Evolutionary conservation across 768 basidiomycete genomes (phyloP).

Genomic region (Tylopilus intermedius): DNA sequence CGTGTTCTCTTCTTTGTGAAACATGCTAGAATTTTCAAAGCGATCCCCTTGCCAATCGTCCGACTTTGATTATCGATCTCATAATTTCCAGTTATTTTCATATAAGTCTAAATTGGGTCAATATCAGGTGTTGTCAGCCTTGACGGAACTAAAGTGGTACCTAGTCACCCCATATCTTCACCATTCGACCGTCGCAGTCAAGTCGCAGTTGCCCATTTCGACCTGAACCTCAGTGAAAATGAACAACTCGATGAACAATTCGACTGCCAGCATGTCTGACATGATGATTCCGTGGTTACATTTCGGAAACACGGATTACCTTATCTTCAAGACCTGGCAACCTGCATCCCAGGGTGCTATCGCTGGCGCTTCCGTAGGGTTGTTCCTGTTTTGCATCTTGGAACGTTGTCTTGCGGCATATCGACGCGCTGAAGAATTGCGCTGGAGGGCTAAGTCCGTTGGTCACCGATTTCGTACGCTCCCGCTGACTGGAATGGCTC

Average conservation of each 20-base stretch:
- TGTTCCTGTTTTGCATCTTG: slow-evolving; percentile 62
- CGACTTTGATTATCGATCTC: not conserved
- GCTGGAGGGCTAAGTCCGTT: slow-evolving; percentile 58
- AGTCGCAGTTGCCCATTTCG: not conserved
- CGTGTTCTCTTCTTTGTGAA: not conserved
- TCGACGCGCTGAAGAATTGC: slow-evolving; percentile 45
- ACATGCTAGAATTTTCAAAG: not conserved
- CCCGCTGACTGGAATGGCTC: not conserved
- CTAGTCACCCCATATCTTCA: not conserved
- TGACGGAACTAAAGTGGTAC: not conserved
- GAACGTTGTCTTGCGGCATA: slow-evolving; percentile 66
- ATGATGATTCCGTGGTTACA: slow-evolving; percentile 67
- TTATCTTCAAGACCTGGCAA: slow-evolving; percentile 69
- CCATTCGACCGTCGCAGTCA: not conserved
- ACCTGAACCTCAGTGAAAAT: not conserved
- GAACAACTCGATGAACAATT: slow-evolving; percentile 3
- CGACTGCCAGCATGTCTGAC: slow-evolving; percentile 11
- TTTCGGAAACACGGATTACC: slow-evolving; percentile 58
- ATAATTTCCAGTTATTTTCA: not conserved
- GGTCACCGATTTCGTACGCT: not conserved
- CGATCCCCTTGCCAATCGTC: not conserved
- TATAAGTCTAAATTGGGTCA: slow-evolving; percentile 6
- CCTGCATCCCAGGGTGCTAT: slow-evolving; percentile 68
- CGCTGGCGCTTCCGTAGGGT: slow-evolving; percentile 67
- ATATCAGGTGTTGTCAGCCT: not conserved